Evolutionary conservation across 768 basidiomycete genomes (phyloP).

Genomic region (Cystobasidium onofrii): DNA sequence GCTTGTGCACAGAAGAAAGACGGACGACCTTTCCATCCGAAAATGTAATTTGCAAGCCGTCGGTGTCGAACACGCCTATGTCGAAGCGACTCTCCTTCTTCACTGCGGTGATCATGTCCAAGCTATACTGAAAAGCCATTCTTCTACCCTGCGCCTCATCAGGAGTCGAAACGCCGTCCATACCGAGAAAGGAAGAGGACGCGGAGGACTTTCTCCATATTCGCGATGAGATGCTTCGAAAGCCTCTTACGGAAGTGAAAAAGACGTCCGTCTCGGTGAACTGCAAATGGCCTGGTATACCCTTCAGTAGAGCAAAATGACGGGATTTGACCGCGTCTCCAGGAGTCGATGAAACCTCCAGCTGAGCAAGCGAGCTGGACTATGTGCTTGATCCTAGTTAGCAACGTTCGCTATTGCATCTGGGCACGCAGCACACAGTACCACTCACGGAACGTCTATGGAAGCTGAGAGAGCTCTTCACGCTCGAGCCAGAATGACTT

Average conservation of each 20-base stretch:
- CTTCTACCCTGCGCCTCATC: neutral
- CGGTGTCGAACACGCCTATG: conserved; percentile 25
- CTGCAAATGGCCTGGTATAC: conserved; percentile 13
- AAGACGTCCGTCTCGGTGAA: neutral
- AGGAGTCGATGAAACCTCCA: neutral
- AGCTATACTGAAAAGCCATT: neutral
- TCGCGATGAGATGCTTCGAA: conserved; percentile 3
- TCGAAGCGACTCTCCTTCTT: conserved; percentile 24
- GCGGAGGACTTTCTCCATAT: neutral
- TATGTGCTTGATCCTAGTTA: neutral
- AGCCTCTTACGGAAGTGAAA: neutral
- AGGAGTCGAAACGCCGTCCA: neutral
- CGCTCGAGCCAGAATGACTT: neutral
- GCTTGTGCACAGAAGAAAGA: neutral
- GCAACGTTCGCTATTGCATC: too few relatives aligned
- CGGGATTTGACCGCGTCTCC: neutral
- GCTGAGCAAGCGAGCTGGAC: neutral
- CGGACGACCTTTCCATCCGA: neutral
- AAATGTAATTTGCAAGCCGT: conserved; percentile 18
- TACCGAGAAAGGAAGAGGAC: neutral
- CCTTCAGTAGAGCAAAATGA: conserved; percentile 20
- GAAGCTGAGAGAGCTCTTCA: neutral
- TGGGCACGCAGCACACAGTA: too few relatives aligned
- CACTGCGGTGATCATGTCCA: neutral
- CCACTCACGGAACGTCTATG: neutral